These are phyloP conservation scores for Yarrowia alimentaria DNA, from an alignment of 805 yeast genomes.

Conservation along the genomic window DNA sequence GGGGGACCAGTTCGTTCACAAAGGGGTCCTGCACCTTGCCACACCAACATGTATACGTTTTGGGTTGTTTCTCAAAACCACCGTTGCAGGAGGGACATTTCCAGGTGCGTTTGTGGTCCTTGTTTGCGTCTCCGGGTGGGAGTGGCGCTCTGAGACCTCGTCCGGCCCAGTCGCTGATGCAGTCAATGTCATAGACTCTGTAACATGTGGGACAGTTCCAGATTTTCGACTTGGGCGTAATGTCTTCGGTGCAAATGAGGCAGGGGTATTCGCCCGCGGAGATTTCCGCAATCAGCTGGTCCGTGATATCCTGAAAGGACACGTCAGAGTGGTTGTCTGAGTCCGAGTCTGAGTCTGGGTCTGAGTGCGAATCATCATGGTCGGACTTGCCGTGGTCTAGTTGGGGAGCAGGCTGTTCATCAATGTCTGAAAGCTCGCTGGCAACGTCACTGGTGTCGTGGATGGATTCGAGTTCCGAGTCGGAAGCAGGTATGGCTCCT, in stretches of 20 bases:
- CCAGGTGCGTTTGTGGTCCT: slow-evolving; percentile 54
- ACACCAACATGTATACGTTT: slow-evolving; percentile 80
- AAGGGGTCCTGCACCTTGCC: slow-evolving; percentile 69
- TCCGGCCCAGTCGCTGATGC: slow-evolving; percentile 84
- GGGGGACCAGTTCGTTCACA: slow-evolving; percentile 57
- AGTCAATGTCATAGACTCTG: slow-evolving; percentile 80
- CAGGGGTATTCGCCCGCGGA: slow-evolving; percentile 73
- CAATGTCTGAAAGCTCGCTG: neutral
- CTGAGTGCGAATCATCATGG: neutral
- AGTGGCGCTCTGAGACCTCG: slow-evolving; percentile 46
- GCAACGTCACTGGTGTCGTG: neutral
- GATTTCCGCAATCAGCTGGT: slow-evolving; percentile 46
- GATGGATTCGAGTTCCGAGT: neutral
- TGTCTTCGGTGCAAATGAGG: slow-evolving; percentile 82
- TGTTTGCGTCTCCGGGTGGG: slow-evolving; percentile 6
- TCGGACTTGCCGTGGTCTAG: neutral
- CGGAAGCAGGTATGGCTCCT: slow-evolving; percentile 23
- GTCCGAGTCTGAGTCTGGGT: neutral
- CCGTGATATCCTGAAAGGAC: slow-evolving; percentile 20
- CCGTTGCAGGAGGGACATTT: slow-evolving; percentile 82
- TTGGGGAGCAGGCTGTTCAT: no score
- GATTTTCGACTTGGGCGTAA: slow-evolving; percentile 60
- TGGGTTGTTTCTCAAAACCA: slow-evolving; percentile 48
- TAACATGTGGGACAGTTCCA: slow-evolving; percentile 81
- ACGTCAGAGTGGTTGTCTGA: neutral